Conservation (phyloP, 345 rosid genomes). For the Geranium rotundifolium region DNA sequence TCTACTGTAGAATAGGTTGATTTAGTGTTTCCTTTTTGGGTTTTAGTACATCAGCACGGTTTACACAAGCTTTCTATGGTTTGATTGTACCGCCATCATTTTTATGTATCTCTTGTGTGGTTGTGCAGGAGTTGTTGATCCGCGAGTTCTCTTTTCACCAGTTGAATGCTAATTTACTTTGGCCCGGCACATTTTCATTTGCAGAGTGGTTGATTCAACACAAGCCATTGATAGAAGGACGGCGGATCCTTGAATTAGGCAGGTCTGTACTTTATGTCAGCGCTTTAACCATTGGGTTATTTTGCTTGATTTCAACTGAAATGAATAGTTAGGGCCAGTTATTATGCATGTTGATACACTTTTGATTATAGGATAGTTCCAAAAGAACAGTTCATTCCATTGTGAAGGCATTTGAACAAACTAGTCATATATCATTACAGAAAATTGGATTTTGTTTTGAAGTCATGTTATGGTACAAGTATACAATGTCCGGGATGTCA, state of each 20-base stretch:
- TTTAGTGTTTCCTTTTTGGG: not conserved
- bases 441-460: too few species aligned
- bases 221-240: slow-evolving; percentile 32
- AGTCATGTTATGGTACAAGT: too few species aligned
- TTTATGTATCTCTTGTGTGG: not conserved
- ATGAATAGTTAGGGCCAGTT: not conserved
- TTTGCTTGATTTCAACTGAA: not conserved
- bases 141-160: slow-evolving; percentile 84
- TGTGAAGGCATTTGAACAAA: not conserved
- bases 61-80: not conserved
- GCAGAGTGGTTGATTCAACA: slow-evolving; percentile 76
- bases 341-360: too few species aligned
- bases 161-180: slow-evolving; percentile 90
- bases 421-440: not conserved
- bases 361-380: too few species aligned
- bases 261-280: slow-evolving; percentile 31
- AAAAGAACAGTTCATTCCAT: too few species aligned
- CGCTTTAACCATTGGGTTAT: not conserved
- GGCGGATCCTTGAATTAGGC: slow-evolving; percentile 77
- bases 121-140: slow-evolving; percentile 55
- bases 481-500: too few species aligned
- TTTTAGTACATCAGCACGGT: not conserved
- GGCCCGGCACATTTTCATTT: slow-evolving; percentile 94
- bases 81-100: not conserved
- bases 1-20: not conserved